These are phyloP conservation scores for Starmerella floris DNA, from an alignment of 805 yeast species.

Conservation along the genomic window DNA sequence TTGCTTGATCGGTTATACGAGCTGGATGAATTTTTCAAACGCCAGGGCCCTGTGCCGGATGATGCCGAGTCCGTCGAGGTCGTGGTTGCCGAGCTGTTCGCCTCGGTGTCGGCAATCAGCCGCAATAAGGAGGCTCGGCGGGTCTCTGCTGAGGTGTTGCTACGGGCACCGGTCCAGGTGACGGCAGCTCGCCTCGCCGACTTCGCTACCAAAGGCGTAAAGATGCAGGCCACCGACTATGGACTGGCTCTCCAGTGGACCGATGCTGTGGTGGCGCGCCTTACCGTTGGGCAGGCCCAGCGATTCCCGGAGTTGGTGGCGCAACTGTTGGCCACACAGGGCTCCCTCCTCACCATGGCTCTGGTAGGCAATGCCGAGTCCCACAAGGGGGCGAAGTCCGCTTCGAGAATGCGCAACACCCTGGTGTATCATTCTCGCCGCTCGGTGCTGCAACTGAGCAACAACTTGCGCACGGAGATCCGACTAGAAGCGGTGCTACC, in stretches of 20 bases:
- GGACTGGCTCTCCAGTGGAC: constrained; percentile 7
- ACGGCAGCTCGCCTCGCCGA: background rate
- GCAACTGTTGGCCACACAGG: constrained; percentile 5
- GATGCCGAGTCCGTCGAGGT: no score
- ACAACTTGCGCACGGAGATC: background rate
- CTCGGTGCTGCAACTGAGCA: background rate
- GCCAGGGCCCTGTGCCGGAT: no score
- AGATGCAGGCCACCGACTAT: constrained; percentile 1
- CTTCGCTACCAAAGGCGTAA: background rate
- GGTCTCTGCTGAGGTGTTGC: background rate
- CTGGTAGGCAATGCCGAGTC: background rate
- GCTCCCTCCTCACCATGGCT: background rate
- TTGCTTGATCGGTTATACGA: no score
- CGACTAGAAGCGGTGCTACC: background rate
- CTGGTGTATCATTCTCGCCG: constrained; percentile 2
- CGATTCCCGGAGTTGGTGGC: background rate
- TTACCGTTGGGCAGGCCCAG: background rate
- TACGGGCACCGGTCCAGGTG: background rate
- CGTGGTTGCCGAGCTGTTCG: background rate
- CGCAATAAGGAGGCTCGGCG: constrained; percentile 1
- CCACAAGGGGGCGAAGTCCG: constrained; percentile 1
- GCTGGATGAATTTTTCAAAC: no score
- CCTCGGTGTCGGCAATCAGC: constrained; percentile 1
- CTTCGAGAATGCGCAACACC: constrained; percentile 1
- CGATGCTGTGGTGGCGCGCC: background rate